Base-by-base conservation (phyloP, 192 early-diverging fungal species). In the Umbelopsis ramanniana region DNA sequence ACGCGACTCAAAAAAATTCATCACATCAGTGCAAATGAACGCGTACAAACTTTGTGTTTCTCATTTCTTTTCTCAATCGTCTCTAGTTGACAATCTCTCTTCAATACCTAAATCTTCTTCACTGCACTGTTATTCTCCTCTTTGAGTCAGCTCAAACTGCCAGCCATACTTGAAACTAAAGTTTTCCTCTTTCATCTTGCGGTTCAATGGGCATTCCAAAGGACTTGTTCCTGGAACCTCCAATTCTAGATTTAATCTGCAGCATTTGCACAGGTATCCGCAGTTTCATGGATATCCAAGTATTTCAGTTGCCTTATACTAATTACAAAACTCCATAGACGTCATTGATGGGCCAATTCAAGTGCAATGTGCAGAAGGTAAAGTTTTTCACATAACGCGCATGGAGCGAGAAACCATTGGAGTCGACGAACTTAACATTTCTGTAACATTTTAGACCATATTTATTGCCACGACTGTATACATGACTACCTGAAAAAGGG, bases 301-400 rank as follows among this genome's bases (percentile, higher is more conserved):
- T 4, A 2, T 37, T 40, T 0, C 47, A 3, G 12, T 1, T 50
- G 22, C 7, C 29, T 29, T 29, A 21, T 19, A 23, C 17, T 17
- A 52, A 24, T 21, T 46, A 15, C 21, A 8, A 26, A 48, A 21
- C 9, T 22, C 46, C 19, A 46, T 33, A 81, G 79, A 81, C 66
- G 72, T 74, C 11, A 52, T 81, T 43, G 75, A 76, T 37, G 79
- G 76, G 15, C 79, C 79, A 29, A 68, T 81, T 10, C 79, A 81
- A 46, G 75, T 81, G 15, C 75, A 73, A 23, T 81, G 79, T 60
- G 68, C 75, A 17, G 79, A 81, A 77, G 79, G 79, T 81, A 57
- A 60, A 4, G 29, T 15, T 53, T 38, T 45, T 33, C 35, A 33
- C 19, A 66, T 43, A 12, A 43, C 40, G 40, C 40, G 40, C 40